Evolutionary conservation across 352 stramenopile species (phyloP), one percentile per base, ranked within the genome.

Genomic region (Globisporangium splendens): DNA sequence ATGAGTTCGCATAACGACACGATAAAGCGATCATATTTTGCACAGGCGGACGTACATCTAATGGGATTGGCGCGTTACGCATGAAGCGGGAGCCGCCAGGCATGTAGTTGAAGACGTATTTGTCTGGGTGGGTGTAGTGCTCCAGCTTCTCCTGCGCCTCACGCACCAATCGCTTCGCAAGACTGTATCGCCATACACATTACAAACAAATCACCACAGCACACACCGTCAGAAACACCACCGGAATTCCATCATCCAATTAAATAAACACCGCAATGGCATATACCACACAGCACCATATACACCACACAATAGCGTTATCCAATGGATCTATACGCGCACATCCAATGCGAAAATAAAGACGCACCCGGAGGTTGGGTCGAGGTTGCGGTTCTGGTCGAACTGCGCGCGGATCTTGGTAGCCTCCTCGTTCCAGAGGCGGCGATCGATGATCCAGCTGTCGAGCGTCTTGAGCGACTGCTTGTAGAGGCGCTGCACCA

Each of bases 61-160:
- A 84, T 42, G 96, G 96, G 52, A 96, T 91, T 28, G 97, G 95
- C 39, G 97, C 91, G 75, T 99, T 99, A 55, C 97, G 89, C 97
- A 99, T 99, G 76, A 98, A 99, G 54, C 97, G 93, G 62, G 91
- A 95, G 55, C 97, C 97, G 46, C 97, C 97, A 10, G 97, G 97
- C 97, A 99, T 99, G 84, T 97, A 98, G 63, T 97, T 93, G 63
- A 96, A 90, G 54, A 98, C 93, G 76, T 99, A 99, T 50, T 82
- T 89, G 80, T 99, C 97, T 41, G 97, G 97, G 73, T 99, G 97
- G 62, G 87, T 97, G 75, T 96, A 96, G 59, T 96, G 73, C 56
- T 88, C 89, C 46, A 98, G 65, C 77, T 98, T 91, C 52, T 96
- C 87, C 68, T 98, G 75, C 46, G 83, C 96, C 63, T 98, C 93